Evolutionary conservation across 2,329 filamentous ascomycete genomes (phyloP), one percentile per base, ranked within the genome.

Genomic region (Colletotrichum scovillei): DNA sequence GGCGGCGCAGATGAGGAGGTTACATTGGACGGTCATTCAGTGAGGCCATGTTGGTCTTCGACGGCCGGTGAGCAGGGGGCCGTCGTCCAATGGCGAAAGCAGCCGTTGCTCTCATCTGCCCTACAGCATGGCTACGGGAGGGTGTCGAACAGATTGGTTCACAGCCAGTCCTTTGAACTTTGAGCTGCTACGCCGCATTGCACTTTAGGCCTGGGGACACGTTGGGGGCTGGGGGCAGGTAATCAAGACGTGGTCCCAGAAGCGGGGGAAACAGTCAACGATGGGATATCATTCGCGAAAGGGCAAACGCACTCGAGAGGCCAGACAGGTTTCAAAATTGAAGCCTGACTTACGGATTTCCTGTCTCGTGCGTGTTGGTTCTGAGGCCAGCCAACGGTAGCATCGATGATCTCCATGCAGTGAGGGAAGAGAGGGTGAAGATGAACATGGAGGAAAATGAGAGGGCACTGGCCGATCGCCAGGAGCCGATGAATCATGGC

Each of bases 11-110:
- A 55, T 58, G 66, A 58, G 30, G 57, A 67, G 68, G 68, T 67
- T 63, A 42, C 72, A 74, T 59, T 73, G 67, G 56, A 35, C 19
- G 62, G 67, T 49, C 60, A 69, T 64, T 42, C 59, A 63, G n/a
- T 42, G 53, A 64, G 46, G 60, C 67, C 71, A 66, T 73, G 67
- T 62, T 62, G 67, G 56, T 58, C 67, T 57, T 63, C 38, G 62
- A 24, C 42, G 66, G 70, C 58, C 62, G 67, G 56, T 57, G 67
- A 71, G 62, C 58, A 46, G 38, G 64, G 64, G 57, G 22, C 14
- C 11, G 16, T 9, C 35, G 28, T 62, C 71, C 71, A 73, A 73
- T 71, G 8, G 26, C 24, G 22, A 28, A 56, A 22, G 28, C 35
- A 14, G 55, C 56, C 42, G 35, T 49, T 42, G n/a, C 30, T 55